These are phyloP conservation scores for Daedaleopsis sinensis DNA, from an alignment of 768 basidiomycete genomes.

Conservation along the genomic window DNA sequence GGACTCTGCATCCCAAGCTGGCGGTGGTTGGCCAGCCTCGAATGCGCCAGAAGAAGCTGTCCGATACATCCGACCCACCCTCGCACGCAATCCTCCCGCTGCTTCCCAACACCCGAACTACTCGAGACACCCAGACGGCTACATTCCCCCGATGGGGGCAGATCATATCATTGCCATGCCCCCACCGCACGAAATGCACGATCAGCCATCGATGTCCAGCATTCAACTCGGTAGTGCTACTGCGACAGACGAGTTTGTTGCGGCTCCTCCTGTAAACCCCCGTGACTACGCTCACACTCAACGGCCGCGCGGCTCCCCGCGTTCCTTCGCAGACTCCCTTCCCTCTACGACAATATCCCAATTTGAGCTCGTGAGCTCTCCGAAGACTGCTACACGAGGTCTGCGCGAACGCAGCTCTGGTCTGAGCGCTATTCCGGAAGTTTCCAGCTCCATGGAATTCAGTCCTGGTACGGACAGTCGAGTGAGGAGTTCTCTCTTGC, in stretches of 20 bases:
- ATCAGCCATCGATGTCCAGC: conserved; percentile 14
- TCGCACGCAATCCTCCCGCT: conserved; percentile 19
- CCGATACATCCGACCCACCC: conserved; percentile 11
- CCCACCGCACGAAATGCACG: conserved; percentile 21
- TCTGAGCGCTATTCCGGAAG: conserved; percentile 30
- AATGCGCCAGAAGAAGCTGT: background rate
- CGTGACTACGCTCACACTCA: conserved; percentile 23
- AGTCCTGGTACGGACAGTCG: conserved; percentile 26
- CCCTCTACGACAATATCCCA: conserved; percentile 29
- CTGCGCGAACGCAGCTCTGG: conserved; percentile 19
- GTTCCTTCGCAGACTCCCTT: conserved; percentile 28
- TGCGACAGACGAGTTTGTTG: background rate
- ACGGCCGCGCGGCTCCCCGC: conserved; percentile 16
- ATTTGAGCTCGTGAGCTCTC: conserved; percentile 28
- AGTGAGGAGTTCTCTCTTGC: conserved; percentile 14
- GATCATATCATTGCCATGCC: conserved; percentile 23
- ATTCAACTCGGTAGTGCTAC: conserved; percentile 5
- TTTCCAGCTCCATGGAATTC: conserved; percentile 28
- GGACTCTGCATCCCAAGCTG: background rate
- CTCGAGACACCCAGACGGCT: conserved; percentile 27
- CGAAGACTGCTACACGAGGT: conserved; percentile 11
- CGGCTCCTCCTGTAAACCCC: background rate
- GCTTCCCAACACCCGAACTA: conserved; percentile 22
- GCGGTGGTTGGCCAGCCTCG: conserved; percentile 14
- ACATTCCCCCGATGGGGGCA: conserved; percentile 24